Evolutionary conservation across 495 filamentous ascomycete species (phyloP), one percentile per base, ranked within the genome.

Genomic region (Lepidopterella palustris): DNA sequence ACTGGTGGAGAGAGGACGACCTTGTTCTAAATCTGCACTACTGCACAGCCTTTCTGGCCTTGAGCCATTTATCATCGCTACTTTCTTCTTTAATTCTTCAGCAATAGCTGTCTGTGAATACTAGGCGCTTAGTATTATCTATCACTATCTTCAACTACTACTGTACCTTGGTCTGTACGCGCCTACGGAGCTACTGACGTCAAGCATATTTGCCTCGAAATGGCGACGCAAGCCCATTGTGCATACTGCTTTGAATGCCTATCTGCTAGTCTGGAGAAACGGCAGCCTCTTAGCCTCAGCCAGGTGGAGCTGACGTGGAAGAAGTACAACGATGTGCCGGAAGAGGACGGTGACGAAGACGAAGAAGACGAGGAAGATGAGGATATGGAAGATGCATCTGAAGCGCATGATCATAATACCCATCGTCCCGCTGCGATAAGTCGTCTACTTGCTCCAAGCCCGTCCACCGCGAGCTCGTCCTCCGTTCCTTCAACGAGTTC

Each of bases 181-280:
- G 11, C 21, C n/a, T 26, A 13, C 28, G 0, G 11, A 54, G 10
- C 28, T 32, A 18, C 27, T 32, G 28, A 32, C 51, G 51, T 31
- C 10, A 54, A 54, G 51, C 47, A 50, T 21, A 27, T 35, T 26
- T 8, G 39, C 53, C 39, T 20, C 40, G 11, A 61, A 45, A 98
- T 97, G 92, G 91, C 93, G 25, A 86, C 84, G 40, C 70, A 80
- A 50, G 84, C 84, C 42, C 92, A 97, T 66, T 97, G 92, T 70
- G 84, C 88, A 59, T 95, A 84, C 74, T 95, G 90, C 76, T 97
- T 97, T 79, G 92, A 98, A 73, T 76, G 77, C 20, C 87, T 98
- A 4, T 69, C 78, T 15, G 82, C 88, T 23, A 81, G 76, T 59
- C 82, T 88, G 49, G 79, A 87, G 66, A 74, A 80, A 52, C 79